Evolutionary conservation across 345 rosid species (phyloP).

Genomic region (Lumnitzera racemosa): DNA sequence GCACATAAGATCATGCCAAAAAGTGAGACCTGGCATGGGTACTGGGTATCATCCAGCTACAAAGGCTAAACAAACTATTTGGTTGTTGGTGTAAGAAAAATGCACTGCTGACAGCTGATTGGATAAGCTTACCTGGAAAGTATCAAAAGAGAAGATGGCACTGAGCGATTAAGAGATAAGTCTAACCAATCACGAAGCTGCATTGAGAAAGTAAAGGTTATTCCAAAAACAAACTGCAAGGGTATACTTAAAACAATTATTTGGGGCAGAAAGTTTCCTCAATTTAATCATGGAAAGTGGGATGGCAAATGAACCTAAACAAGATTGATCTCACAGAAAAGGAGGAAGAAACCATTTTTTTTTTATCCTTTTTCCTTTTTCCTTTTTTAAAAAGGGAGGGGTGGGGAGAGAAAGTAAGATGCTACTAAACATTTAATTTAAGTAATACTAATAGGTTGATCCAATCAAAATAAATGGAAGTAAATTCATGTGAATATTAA

Average conservation of each 20-base stretch:
- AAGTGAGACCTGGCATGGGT: not conserved
- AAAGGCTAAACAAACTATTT: too few species aligned
- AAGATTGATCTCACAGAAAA: too few species aligned
- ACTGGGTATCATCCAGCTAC: too few species aligned
- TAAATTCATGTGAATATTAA: not conserved
- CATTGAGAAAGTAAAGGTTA: constrained; percentile 10
- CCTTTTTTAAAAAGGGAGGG: too few species aligned
- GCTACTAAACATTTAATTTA: too few species aligned
- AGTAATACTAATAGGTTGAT: too few species aligned
- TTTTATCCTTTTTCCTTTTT: too few species aligned
- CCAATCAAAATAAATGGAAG: not conserved
- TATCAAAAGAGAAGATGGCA: constrained; percentile 82
- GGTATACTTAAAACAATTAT: not conserved
- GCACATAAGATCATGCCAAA: constrained; percentile 9
- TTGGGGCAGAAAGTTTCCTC: not conserved
- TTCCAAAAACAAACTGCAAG: constrained; percentile 4
- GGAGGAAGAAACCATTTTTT: too few species aligned
- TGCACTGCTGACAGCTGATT: not conserved
- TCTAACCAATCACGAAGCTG: constrained; percentile 90
- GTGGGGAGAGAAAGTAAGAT: too few species aligned
- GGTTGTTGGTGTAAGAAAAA: too few species aligned
- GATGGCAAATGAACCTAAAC: too few species aligned
- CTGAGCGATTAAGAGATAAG: constrained; percentile 77
- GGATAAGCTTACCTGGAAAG: constrained; percentile 48
- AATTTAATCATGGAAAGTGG: not conserved